Conservation (phyloP, 495 filamentous ascomycete species). For the Aspergillus avenaceus region DNA sequence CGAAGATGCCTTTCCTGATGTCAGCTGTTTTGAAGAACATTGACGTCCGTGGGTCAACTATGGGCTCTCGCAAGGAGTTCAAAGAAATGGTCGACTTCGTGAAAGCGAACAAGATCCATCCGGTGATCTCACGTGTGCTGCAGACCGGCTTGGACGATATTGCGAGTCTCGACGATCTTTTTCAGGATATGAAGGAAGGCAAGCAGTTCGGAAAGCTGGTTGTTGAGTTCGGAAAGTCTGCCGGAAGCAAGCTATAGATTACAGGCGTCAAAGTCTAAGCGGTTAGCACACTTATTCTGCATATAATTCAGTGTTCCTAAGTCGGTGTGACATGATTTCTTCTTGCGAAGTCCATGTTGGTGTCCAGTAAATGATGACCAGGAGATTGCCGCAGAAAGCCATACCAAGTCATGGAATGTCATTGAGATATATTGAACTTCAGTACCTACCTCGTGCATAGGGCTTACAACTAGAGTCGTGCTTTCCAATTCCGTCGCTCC, state of each 20-base stretch:
- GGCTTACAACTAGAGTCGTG: neutral
- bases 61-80: conserved; percentile 75
- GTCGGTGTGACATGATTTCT: neutral
- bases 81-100: conserved; percentile 74
- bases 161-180: conserved; percentile 60
- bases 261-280: neutral
- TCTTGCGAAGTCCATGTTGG: no score
- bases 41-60: conserved; percentile 66
- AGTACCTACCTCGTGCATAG: neutral
- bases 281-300: neutral
- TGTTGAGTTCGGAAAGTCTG: conserved; percentile 45
- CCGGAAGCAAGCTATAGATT: conserved; percentile 41
- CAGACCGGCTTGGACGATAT: conserved; percentile 60
- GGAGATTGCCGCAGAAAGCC: neutral
- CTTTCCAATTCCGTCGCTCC: neutral
- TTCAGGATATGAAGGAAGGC: conserved; percentile 72
- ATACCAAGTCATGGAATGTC: neutral
- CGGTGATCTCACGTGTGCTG: conserved; percentile 59
- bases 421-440: neutral
- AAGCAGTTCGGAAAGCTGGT: conserved; percentile 78
- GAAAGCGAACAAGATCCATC: conserved; percentile 54
- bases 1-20: conserved; percentile 70
- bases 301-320: neutral
- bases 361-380: neutral
- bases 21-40: conserved; percentile 69